phyloP scores from a whole-genome alignment of 2,329 filamentous ascomycete genomes.

The Allantophomopsis cytisporea region DNA sequence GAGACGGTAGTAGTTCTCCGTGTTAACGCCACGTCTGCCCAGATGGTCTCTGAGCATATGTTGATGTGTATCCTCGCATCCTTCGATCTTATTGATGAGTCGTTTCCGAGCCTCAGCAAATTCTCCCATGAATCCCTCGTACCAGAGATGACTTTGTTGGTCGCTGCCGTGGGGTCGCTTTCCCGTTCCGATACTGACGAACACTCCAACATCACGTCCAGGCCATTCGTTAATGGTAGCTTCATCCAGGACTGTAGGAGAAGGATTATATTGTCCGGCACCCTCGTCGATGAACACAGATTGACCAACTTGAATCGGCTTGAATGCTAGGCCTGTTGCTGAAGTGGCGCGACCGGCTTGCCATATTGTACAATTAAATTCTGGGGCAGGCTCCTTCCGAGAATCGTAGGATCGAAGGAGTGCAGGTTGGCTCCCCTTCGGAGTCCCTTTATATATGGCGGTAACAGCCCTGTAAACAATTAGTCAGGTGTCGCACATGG shows the following conservation, averaged over 20 bases:
- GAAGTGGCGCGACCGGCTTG: constrained; percentile 91
- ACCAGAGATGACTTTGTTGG: constrained; percentile 70
- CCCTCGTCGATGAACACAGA: constrained; percentile 92
- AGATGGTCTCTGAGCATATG: constrained; percentile 74
- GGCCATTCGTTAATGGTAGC: constrained; percentile 91
- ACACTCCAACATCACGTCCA: constrained; percentile 80
- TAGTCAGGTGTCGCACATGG: too few species aligned
- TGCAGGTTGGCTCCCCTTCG: constrained; percentile 51
- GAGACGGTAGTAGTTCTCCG: constrained; percentile 88
- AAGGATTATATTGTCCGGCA: constrained; percentile 79
- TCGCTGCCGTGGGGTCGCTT: constrained; percentile 60
- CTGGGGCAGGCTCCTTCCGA: constrained; percentile 75
- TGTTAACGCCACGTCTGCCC: constrained; percentile 62
- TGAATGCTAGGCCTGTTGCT: constrained; percentile 86
- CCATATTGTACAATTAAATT: constrained; percentile 94
- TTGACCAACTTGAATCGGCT: constrained; percentile 87
- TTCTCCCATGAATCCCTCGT: constrained; percentile 83
- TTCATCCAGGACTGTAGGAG: constrained; percentile 77
- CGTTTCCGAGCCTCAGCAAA: constrained; percentile 81
- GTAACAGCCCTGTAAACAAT: constrained; percentile 62
- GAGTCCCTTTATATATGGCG: constrained; percentile 76
- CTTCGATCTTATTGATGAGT: constrained; percentile 86
- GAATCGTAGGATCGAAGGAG: constrained; percentile 92
- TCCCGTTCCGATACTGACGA: constrained; percentile 89
- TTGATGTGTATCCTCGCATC: constrained; percentile 82